Conservation (phyloP, 2,329 filamentous ascomycete species). For the Zymoseptoria crescenta region DNA sequence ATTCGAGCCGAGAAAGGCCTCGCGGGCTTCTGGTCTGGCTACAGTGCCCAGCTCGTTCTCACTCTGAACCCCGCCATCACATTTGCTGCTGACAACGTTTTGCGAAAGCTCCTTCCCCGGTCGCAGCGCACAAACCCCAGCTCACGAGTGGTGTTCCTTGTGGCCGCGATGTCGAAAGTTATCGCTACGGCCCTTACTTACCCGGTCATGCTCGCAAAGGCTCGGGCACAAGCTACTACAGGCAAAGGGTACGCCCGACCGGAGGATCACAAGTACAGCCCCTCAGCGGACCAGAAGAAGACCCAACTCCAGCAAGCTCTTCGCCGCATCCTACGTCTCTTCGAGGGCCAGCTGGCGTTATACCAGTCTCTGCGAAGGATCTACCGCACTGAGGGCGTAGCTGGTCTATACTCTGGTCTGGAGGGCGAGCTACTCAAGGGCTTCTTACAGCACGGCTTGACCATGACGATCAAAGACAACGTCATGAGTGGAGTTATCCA, state of each 20-base stretch:
- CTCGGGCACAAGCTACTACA: slow-evolving; percentile 59
- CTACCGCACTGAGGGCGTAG: slow-evolving; percentile 51
- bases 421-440: slow-evolving; percentile 70
- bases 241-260: slow-evolving; percentile 18
- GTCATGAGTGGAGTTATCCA: slow-evolving; percentile 66
- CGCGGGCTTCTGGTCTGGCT: slow-evolving; percentile 77
- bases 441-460: slow-evolving; percentile 78
- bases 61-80: slow-evolving; percentile 83
- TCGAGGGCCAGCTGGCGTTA: slow-evolving; percentile 25
- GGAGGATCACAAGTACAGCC: slow-evolving; percentile 15
- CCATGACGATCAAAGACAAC: slow-evolving; percentile 77
- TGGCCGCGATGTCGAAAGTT: slow-evolving; percentile 72
- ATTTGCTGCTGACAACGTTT: slow-evolving; percentile 69
- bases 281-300: slow-evolving; percentile 10
- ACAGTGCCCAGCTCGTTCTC: slow-evolving; percentile 69
- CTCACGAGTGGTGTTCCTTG: slow-evolving; percentile 50
- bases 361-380: slow-evolving; percentile 25
- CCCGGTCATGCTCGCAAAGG: slow-evolving; percentile 79
- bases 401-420: slow-evolving; percentile 67
- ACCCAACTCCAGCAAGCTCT: slow-evolving; percentile 10
- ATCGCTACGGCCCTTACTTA: slow-evolving; percentile 71
- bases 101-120: slow-evolving; percentile 55
- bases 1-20: slow-evolving; percentile 65
- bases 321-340: slow-evolving; percentile 13
- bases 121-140: slow-evolving; percentile 47